Base-by-base conservation (phyloP, 805 yeast genomes). In the Myxozyma vanderwaltii region DNA sequence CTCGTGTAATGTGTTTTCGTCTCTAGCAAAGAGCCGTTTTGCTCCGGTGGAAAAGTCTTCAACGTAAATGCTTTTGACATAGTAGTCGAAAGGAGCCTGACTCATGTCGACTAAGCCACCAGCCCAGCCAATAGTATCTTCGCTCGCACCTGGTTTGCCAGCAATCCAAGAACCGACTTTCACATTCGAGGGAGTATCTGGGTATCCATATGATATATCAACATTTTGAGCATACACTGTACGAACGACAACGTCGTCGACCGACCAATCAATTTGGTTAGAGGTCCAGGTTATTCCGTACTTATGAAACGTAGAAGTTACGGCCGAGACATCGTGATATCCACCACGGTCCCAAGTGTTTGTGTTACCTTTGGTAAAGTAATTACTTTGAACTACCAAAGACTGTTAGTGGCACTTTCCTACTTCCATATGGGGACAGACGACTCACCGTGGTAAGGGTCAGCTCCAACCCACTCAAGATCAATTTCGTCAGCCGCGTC, bases 401-500 rank as follows among this genome's bases (percentile, higher is more conserved):
- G 4, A 7, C 33, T 29, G 33, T 29, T 29, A 29, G 10, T 29
- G 33, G 33, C 33, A 10, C 6, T 29, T 10, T 29, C 33, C 6
- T 10, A 29, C 10, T 7, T 29, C 33, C 10, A 29, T 10, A n/a
- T 29, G 33, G 6, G 6, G 33, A 29, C 33, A 7, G 33, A 8
- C n/a, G 12, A 26, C 55, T 15, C 95, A 67, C 87, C 83, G 70
- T 89, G 86, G 38, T 82, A 77, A 19, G 78, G 76, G 70, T 91
- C 96, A 45, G 88, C 84, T 17, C 97, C 97, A 45, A 88, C 77
- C 85, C 94, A 87, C 72, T 91, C 97, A 49, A 88, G 69, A 75
- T 91, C 97, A 48, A 91, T 84, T 74, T 91, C 97, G 73, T 91
- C 97, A 63, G 86, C 76, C 68, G 86, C 96, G 71, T 91, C 97